These are phyloP conservation scores for Linderina pennispora DNA, from an alignment of 192 early-diverging fungal species.

Conservation along the genomic window DNA sequence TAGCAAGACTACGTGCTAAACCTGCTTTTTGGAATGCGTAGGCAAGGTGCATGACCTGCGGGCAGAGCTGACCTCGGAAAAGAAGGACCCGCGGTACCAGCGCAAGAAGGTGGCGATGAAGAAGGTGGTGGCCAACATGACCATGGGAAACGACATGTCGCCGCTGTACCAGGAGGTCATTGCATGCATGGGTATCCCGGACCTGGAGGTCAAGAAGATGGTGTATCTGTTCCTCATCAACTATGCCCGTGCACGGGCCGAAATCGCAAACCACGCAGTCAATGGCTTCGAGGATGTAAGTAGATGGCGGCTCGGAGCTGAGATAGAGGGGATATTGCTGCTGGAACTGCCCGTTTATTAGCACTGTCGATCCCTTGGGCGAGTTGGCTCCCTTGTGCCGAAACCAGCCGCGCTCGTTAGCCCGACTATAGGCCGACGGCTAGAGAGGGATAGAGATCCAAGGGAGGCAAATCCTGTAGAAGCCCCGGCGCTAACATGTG, in stretches of 20 bases:
- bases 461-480: too few relatives aligned
- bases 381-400: too few relatives aligned
- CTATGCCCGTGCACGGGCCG: slow-evolving; percentile 89
- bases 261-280: slow-evolving; percentile 89
- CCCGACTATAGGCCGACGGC: too few relatives aligned
- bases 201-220: slow-evolving; percentile 82
- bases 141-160: slow-evolving; percentile 99
- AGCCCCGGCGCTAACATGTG: neutral
- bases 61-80: slow-evolving; percentile 79
- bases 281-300: slow-evolving; percentile 78
- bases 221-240: slow-evolving; percentile 97
- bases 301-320: too few relatives aligned
- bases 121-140: slow-evolving; percentile 99
- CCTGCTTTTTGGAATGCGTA: slow-evolving; percentile 42
- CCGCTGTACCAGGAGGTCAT: slow-evolving; percentile 89
- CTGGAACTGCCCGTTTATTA: too few relatives aligned
- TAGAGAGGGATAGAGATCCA: too few relatives aligned
- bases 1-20: too few relatives aligned
- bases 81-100: slow-evolving; percentile 71
- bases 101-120: slow-evolving; percentile 83
- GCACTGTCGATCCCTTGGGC: too few relatives aligned
- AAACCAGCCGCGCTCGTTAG: too few relatives aligned
- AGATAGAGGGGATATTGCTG: too few relatives aligned
- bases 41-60: slow-evolving; percentile 90
- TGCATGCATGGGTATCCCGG: slow-evolving; percentile 83